phyloP scores from a whole-genome alignment of 148 eudicot species.

The Fagopyrum homotropicum region DNA sequence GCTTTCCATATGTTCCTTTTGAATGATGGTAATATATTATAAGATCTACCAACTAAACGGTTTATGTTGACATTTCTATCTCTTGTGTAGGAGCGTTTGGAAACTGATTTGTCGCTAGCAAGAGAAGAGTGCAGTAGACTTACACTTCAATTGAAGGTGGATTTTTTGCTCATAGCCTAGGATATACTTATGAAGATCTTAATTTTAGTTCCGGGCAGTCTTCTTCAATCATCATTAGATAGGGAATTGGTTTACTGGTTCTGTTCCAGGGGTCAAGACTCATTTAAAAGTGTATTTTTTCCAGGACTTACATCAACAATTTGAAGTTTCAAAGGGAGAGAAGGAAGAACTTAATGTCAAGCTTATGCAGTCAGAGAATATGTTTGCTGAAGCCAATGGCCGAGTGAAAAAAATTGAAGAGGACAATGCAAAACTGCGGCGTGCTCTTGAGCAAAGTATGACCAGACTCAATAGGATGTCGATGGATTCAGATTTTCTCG shows the following conservation, averaged over 20 bases:
- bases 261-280: neutral
- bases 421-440: conserved; percentile 83
- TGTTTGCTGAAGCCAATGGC: conserved; percentile 51
- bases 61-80: neutral
- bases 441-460: conserved; percentile 99
- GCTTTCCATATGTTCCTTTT: neutral
- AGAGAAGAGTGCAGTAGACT: conserved; percentile 74
- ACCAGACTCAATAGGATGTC: conserved; percentile 97
- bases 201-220: neutral
- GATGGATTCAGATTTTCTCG: conserved; percentile 86
- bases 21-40: neutral
- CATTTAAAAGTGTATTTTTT: conserved; percentile 7
- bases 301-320: conserved; percentile 68
- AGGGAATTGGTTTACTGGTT: neutral
- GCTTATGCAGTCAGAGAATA: conserved; percentile 61
- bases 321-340: conserved; percentile 51
- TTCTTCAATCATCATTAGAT: neutral
- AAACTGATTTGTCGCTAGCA: conserved; percentile 50
- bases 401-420: conserved; percentile 84
- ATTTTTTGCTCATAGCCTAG: neutral
- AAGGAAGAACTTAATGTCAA: conserved; percentile 55
- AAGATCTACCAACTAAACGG: neutral
- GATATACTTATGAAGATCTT: neutral
- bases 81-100: conserved; percentile 66
- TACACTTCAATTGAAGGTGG: conserved; percentile 57